Evolutionary conservation across 129 eudicot species (phyloP).

Genomic region (Saposhnikovia divaricata): DNA sequence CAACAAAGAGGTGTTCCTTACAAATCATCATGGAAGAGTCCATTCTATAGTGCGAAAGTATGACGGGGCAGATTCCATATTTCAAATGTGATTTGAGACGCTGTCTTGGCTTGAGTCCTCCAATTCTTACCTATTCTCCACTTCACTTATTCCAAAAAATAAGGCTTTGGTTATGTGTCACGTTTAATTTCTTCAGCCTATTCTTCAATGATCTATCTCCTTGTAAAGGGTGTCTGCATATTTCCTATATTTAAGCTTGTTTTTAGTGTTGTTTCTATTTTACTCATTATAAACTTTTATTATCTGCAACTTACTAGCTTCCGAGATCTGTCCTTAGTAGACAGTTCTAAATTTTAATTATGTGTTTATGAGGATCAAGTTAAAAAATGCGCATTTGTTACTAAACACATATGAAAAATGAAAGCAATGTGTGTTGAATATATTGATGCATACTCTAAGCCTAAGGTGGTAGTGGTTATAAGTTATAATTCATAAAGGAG

Average conservation of each 20-base stretch:
- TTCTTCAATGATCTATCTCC: not conserved
- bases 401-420: not conserved
- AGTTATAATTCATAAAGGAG: not conserved
- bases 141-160: not conserved
- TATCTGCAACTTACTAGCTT: not conserved
- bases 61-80: not conserved
- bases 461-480: not conserved
- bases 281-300: not conserved
- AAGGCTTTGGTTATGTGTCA: not conserved
- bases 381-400: not conserved
- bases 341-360: not conserved
- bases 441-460: not conserved
- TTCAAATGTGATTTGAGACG: not conserved
- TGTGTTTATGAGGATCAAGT: conserved; percentile 1
- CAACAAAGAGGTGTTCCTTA: not conserved
- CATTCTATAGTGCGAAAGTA: not conserved
- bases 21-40: not conserved
- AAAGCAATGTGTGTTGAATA: not conserved
- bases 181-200: not conserved
- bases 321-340: not conserved
- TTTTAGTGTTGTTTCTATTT: not conserved
- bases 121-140: not conserved
- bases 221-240: not conserved
- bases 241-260: not conserved
- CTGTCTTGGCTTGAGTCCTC: not conserved